Percentiles rank a stretch among this genome's conserved stretches.
These are phyloP conservation scores for Musa itinerans DNA, from an alignment of 176 grass and related monocot species.

Conservation along the genomic window DNA sequence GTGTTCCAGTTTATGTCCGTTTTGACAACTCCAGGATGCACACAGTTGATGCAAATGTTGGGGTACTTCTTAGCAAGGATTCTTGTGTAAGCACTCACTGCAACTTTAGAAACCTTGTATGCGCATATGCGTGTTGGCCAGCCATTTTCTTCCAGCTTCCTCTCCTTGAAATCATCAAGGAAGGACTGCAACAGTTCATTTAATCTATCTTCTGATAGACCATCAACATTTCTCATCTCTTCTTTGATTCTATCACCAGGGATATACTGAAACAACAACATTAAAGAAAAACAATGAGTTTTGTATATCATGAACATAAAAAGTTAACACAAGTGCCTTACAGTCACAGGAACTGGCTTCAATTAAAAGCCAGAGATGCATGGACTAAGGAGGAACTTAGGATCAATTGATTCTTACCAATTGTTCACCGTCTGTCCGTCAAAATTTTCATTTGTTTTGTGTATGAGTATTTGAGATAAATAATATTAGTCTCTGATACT, in stretches of 20 bases:
- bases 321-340: no score
- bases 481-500: no score
- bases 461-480: no score
- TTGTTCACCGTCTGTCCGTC: no score
- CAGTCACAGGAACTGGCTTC: no score
- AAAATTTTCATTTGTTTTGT: no score
- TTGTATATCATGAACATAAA: not conserved
- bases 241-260: conserved; percentile 28
- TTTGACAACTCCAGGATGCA: conserved; percentile 36
- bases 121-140: conserved; percentile 27
- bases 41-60: conserved; percentile 36
- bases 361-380: no score
- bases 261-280: conserved; percentile 18
- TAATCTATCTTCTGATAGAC: conserved; percentile 35
- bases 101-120: conserved; percentile 46
- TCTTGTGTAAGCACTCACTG: conserved; percentile 41
- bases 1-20: conserved; percentile 32
- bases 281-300: not conserved
- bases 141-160: conserved; percentile 6
- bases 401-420: no score
- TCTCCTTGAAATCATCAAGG: conserved; percentile 31
- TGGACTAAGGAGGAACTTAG: no score
- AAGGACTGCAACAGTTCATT: conserved; percentile 22
- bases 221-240: conserved; percentile 24
- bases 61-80: conserved; percentile 31